Evolutionary conservation across 306 rosid genomes (phyloP).

Genomic region (Mucuna pruriens): DNA sequence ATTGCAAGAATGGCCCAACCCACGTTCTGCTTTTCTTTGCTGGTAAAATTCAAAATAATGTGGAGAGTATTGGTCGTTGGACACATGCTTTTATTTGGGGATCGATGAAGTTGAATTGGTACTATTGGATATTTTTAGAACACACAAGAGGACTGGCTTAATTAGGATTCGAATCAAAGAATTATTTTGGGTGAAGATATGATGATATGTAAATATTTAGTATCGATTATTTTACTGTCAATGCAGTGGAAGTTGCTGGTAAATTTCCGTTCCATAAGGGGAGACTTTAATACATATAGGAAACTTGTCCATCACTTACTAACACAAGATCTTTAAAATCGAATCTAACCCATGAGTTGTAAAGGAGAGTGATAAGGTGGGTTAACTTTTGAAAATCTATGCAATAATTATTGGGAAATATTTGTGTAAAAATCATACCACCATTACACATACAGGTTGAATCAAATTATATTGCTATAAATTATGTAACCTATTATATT

Average conservation of each 20-base stretch:
- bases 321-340: not conserved
- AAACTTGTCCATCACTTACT: not conserved
- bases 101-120: not conserved
- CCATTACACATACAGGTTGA: not conserved
- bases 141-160: not conserved
- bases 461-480: too few relatives aligned
- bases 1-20: conserved; percentile 34
- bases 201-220: not conserved
- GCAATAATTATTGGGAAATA: not conserved
- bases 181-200: not conserved
- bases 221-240: not conserved
- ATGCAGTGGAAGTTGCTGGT: not conserved
- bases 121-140: not conserved
- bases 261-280: too few relatives aligned
- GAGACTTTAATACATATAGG: not conserved
- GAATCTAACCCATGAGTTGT: not conserved
- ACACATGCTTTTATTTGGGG: conserved; percentile 14
- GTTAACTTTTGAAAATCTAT: not conserved
- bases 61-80: not conserved
- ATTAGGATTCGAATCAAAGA: not conserved
- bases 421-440: not conserved
- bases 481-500: too few relatives aligned
- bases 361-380: not conserved
- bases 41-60: not conserved
- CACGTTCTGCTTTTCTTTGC: not conserved